Evolutionary conservation across 805 yeast genomes (phyloP).

Genomic region (Candida insectalens): DNA sequence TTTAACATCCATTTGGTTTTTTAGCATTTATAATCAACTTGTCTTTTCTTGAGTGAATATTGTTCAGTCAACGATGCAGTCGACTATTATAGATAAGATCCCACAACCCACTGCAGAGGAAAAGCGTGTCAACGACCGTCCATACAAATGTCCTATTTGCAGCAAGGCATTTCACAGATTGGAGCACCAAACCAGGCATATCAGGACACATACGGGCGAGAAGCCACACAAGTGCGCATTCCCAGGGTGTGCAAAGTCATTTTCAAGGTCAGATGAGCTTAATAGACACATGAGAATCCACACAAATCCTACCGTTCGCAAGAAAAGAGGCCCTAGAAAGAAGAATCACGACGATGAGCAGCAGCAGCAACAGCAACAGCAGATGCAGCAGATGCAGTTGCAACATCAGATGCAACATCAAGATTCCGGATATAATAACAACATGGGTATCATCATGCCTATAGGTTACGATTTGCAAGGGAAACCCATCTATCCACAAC

Average conservation of each 20-base stretch:
- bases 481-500: constrained; percentile 22
- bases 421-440: constrained; percentile 1
- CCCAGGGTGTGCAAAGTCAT: constrained; percentile 60
- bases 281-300: constrained; percentile 69
- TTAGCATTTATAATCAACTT: too few species aligned
- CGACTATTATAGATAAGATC: background rate
- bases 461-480: constrained; percentile 23
- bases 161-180: constrained; percentile 65
- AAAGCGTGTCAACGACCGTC: constrained; percentile 30
- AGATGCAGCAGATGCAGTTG: background rate
- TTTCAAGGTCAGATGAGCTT: constrained; percentile 63
- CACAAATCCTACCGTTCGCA: constrained; percentile 56
- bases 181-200: constrained; percentile 73
- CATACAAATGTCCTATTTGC: constrained; percentile 68
- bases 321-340: constrained; percentile 32
- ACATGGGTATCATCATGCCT: constrained; percentile 16
- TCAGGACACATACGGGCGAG: constrained; percentile 75
- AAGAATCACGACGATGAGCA: constrained; percentile 6
- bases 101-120: constrained; percentile 21
- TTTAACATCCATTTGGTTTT: too few species aligned
- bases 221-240: constrained; percentile 71
- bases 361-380: constrained; percentile 9
- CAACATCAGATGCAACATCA: background rate
- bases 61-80: too few species aligned
- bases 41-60: too few species aligned